These are phyloP conservation scores for grape (Vitis vinifera) DNA, from an alignment of 164 flowering plant genomes.

Conservation along the genomic window DNA sequence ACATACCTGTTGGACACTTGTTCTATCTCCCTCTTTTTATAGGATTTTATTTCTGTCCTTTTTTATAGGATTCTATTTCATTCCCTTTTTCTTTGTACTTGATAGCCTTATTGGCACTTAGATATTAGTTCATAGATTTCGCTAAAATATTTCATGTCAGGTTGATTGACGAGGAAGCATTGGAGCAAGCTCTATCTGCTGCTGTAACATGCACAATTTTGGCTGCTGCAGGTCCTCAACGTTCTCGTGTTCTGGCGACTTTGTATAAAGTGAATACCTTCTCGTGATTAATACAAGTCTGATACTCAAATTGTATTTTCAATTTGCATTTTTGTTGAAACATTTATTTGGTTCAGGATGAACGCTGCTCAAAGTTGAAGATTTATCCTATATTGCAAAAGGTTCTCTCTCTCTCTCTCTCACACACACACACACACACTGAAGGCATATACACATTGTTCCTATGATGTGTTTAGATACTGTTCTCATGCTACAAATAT, in stretches of 20 bases:
- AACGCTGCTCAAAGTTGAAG: constrained; percentile 92
- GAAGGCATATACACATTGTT: too few species aligned
- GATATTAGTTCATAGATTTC: background rate
- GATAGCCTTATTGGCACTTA: background rate
- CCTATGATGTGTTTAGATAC: too few species aligned
- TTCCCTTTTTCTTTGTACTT: too few species aligned
- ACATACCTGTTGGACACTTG: too few species aligned
- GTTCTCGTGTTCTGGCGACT: constrained; percentile 98
- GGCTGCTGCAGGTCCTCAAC: constrained; percentile 99
- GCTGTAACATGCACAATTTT: constrained; percentile 98
- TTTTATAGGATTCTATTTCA: too few species aligned
- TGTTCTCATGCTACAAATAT: too few species aligned
- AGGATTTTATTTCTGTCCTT: too few species aligned
- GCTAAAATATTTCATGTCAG: constrained; percentile 26
- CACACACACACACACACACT: background rate
- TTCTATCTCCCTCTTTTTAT: too few species aligned
- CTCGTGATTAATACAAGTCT: background rate
- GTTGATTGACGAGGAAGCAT: constrained; percentile 85
- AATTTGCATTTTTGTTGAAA: constrained; percentile 9
- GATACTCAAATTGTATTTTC: background rate
- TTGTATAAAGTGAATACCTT: constrained; percentile 70
- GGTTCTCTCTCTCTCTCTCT: constrained; percentile 40
- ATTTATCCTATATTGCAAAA: constrained; percentile 94
- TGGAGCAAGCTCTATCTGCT: constrained; percentile 94
- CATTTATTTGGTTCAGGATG: constrained; percentile 63